Base-by-base conservation (phyloP, 1,139 yeast genomes). In the Yamadazyma atmosphaerica region DNA sequence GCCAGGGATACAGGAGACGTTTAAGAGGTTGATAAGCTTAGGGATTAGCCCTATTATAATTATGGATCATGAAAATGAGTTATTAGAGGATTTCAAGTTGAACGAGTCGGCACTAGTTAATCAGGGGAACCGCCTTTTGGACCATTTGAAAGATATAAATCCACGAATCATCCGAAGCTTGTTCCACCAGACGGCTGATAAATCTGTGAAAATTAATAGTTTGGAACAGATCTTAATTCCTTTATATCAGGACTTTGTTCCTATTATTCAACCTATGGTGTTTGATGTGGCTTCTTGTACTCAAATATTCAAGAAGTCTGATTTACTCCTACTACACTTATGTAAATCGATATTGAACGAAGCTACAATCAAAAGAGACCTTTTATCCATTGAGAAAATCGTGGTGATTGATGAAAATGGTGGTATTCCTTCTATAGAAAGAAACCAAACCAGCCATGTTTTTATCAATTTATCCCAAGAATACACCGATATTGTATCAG, bases 401-500 rank as follows among this genome's bases (percentile, higher is more conserved):
- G 79, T 92, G 7, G 79, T 84, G 47, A 67, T 92, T 22, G 97
- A 89, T 50, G 79, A 82, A 0, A 58, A 76, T 11, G 98, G 98
- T 1, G 98, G 98, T 0, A 83, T 88, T 9, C 98, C 98, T 0
- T 84, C 95, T 0, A 69, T 81, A 24, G 96, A 89, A 55, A 69
- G 98, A 45, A 76, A 78, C 40, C 81, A 83, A 38, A 81, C 92
- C 3, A 79, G 96, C 17, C 98, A 92, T 61, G 95, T 92, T 1
- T 85, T 84, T 45, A 82, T 92, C 44, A 92, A 92, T 54, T 63
- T 92, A 34, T 76, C 82, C 6, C 98, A 92, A 58, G 98, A 92
- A 54, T 83, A 76, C 50, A 71, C 79, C 1, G 83, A 76, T 38
- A 79, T 90, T 22, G 61, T 70, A 4, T 69, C 83, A 1, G 95